Conservation (phyloP, 2,329 filamentous ascomycete genomes). For the Verticillium longisporum region DNA sequence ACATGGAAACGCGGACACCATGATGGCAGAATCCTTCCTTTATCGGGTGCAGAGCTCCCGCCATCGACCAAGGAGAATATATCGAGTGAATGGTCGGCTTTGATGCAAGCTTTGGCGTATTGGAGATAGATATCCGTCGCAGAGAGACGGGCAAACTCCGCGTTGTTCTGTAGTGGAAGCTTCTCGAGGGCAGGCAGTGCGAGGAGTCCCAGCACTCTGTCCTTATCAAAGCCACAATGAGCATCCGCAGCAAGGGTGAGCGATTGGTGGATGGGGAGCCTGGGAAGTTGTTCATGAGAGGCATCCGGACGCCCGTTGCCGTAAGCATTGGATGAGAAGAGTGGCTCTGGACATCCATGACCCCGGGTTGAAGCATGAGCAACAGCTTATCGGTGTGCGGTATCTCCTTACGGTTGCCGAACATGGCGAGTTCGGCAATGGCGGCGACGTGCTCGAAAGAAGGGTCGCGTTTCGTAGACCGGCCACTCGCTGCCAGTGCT, state of each 20-base stretch:
- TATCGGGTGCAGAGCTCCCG: background rate
- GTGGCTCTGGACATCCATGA: background rate
- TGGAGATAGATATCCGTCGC: background rate
- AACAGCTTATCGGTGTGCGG: background rate
- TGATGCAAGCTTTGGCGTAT: slow-evolving; percentile 2
- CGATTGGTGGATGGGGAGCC: background rate
- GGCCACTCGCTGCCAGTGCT: background rate
- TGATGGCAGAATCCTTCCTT: background rate
- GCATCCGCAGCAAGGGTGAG: slow-evolving; percentile 1
- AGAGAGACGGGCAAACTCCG: background rate
- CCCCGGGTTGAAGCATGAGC: background rate
- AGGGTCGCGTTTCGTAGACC: background rate
- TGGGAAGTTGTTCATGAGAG: too few relatives aligned
- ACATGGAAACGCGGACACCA: background rate
- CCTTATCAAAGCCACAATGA: background rate
- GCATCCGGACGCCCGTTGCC: background rate
- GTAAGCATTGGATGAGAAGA: background rate
- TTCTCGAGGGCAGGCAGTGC: background rate
- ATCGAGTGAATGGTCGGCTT: background rate
- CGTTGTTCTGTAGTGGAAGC: background rate
- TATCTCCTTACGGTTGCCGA: background rate
- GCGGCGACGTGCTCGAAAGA: slow-evolving; percentile 1
- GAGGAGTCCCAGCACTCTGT: background rate
- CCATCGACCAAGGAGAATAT: slow-evolving; percentile 3
- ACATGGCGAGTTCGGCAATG: slow-evolving; percentile 2